Evolutionary conservation across 2,329 filamentous ascomycete genomes (phyloP).

Genomic region (Tolypocladium ovalisporum): DNA sequence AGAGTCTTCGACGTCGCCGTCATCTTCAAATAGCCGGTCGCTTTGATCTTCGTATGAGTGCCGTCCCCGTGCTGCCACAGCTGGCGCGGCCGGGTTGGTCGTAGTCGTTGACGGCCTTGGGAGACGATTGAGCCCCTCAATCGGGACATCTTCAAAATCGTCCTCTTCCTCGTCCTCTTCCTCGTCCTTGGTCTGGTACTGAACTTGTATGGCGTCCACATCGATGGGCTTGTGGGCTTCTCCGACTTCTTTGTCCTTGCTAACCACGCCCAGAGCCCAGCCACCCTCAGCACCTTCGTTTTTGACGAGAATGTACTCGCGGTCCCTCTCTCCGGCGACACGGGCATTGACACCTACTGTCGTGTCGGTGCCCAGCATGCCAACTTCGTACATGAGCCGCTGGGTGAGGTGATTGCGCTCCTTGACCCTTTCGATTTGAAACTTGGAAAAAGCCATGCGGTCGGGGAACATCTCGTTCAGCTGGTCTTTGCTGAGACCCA

Average conservation of each 20-base stretch:
- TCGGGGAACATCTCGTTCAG: slow-evolving; percentile 94
- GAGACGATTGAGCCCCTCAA: slow-evolving; percentile 77
- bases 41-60: slow-evolving; percentile 14
- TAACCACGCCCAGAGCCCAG: slow-evolving; percentile 91
- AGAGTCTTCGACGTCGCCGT: slow-evolving; percentile 35
- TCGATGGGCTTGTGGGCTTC: slow-evolving; percentile 84
- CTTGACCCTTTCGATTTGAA: slow-evolving; percentile 88
- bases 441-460: slow-evolving; percentile 91
- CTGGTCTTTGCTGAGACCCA: slow-evolving; percentile 96
- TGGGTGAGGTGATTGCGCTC: slow-evolving; percentile 94
- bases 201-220: slow-evolving; percentile 58
- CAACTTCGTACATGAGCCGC: slow-evolving; percentile 85
- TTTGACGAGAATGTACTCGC: slow-evolving; percentile 92
- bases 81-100: slow-evolving; percentile 14
- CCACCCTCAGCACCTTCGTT: slow-evolving; percentile 92
- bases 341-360: slow-evolving; percentile 55
- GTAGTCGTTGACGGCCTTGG: slow-evolving; percentile 43
- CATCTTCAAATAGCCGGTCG: slow-evolving; percentile 15
- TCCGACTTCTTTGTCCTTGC: slow-evolving; percentile 68
- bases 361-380: slow-evolving; percentile 69
- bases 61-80: slow-evolving; percentile 14
- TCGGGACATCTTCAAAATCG: slow-evolving; percentile 85
- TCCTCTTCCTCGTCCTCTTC: slow-evolving; percentile 58
- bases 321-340: slow-evolving; percentile 74
- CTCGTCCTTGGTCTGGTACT: slow-evolving; percentile 46